These are phyloP conservation scores for Neoboletus brunneissimus DNA, from an alignment of 768 basidiomycete genomes.

Conservation along the genomic window DNA sequence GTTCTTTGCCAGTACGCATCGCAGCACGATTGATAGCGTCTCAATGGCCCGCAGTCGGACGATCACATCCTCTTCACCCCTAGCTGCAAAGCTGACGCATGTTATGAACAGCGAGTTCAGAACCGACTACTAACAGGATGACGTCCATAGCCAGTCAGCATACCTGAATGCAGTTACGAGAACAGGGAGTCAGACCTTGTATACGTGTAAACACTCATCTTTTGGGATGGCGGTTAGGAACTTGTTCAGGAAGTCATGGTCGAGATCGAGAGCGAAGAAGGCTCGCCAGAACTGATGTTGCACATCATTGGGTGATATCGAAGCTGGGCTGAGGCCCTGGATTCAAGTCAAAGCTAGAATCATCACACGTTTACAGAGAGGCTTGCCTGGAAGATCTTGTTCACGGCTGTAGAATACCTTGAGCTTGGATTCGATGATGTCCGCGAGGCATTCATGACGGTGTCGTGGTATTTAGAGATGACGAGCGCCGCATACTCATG, in stretches of 20 bases:
- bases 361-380: neutral
- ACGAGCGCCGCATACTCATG: neutral
- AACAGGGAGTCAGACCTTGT: slow-evolving; percentile 44
- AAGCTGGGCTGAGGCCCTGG: slow-evolving; percentile 42
- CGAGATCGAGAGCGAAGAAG: slow-evolving; percentile 51
- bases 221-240: slow-evolving; percentile 44
- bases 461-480: neutral
- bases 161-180: neutral
- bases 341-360: slow-evolving; percentile 1
- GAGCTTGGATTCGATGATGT: slow-evolving; percentile 36
- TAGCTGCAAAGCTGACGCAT: slow-evolving; percentile 42
- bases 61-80: slow-evolving; percentile 21
- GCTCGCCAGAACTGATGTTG: slow-evolving; percentile 50
- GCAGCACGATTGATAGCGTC: slow-evolving; percentile 47
- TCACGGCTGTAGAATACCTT: slow-evolving; percentile 46
- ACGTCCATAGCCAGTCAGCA: slow-evolving; percentile 11
- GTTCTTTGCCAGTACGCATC: slow-evolving; percentile 53
- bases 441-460: slow-evolving; percentile 18
- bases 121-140: slow-evolving; percentile 45
- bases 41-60: slow-evolving; percentile 43
- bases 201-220: slow-evolving; percentile 45
- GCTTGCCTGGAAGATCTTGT: slow-evolving; percentile 46
- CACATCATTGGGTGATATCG: slow-evolving; percentile 45
- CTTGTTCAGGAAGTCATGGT: slow-evolving; percentile 43
- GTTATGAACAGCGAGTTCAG: slow-evolving; percentile 45